Conservation (phyloP, 129 eudicot genomes). For the Escallonia herrerae region DNA sequence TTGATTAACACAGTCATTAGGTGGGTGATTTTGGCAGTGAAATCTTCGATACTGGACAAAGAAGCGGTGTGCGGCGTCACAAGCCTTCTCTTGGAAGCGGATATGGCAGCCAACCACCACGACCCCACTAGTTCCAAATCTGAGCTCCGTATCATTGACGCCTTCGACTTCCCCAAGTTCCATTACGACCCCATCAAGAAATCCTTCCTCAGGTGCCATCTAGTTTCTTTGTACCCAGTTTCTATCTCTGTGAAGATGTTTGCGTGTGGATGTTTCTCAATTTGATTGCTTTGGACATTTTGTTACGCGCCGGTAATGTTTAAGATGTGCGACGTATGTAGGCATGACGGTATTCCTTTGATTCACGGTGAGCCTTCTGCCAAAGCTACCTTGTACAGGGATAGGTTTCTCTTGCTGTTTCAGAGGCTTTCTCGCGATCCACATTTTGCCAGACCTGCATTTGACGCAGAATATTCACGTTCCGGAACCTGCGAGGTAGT, state of each 20-base stretch:
- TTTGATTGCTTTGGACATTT: too few relatives aligned
- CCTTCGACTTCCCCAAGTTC: conserved; percentile 60
- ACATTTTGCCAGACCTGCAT: conserved; percentile 67
- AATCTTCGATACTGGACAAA: conserved; percentile 77
- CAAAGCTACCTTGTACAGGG: conserved; percentile 69
- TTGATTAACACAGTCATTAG: too few relatives aligned
- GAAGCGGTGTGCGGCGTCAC: conserved; percentile 53
- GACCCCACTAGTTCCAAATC: conserved; percentile 19
- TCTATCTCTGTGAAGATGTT: background rate
- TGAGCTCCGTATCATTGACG: conserved; percentile 55
- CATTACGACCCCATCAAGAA: conserved; percentile 73
- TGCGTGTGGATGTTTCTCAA: too few relatives aligned
- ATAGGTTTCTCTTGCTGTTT: conserved; percentile 78
- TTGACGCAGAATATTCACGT: conserved; percentile 50
- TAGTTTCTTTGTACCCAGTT: background rate
- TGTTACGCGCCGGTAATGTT: background rate
- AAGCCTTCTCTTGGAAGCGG: conserved; percentile 40
- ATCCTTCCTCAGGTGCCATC: conserved; percentile 51
- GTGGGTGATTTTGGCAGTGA: conserved; percentile 46
- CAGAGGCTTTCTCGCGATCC: conserved; percentile 89
- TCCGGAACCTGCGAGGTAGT: conserved; percentile 83
- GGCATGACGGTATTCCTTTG: conserved; percentile 64
- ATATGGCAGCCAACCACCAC: conserved; percentile 26
- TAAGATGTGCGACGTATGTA: conserved; percentile 14
- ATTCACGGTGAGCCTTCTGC: conserved; percentile 83